Conservation (phyloP, 345 rosid species). For the Corymbia maculata region DNA sequence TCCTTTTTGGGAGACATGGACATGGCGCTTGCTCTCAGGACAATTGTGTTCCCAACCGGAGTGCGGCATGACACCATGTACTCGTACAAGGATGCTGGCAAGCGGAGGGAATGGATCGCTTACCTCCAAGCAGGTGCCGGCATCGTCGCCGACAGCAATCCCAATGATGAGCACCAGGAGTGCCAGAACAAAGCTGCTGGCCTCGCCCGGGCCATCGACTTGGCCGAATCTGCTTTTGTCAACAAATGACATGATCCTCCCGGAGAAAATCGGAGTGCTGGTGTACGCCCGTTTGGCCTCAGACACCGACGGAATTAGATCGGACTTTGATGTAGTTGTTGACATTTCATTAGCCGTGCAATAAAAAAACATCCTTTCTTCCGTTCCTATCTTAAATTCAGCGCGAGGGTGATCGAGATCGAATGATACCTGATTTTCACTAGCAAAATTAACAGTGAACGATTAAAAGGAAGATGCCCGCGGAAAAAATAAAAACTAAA, state of each 20-base stretch:
- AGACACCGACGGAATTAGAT: background rate
- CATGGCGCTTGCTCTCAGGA: constrained; percentile 72
- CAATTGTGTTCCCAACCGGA: constrained; percentile 73
- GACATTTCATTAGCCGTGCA: background rate
- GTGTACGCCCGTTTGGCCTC: background rate
- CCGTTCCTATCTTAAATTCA: background rate
- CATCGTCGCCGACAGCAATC: constrained; percentile 74
- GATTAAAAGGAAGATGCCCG: background rate
- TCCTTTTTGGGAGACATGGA: constrained; percentile 86
- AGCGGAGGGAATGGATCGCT: constrained; percentile 72
- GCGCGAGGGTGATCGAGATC: background rate
- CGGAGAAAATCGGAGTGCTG: background rate
- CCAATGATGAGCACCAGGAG: constrained; percentile 63
- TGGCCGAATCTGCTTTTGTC: constrained; percentile 71
- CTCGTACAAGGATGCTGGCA: constrained; percentile 34
- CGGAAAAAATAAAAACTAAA: background rate
- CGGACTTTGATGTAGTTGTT: background rate
- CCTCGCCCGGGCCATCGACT: constrained; percentile 80
- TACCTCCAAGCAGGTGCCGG: constrained; percentile 87
- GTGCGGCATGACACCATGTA: constrained; percentile 58
- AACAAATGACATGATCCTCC: background rate
- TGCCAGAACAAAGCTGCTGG: constrained; percentile 78
- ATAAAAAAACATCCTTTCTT: background rate
- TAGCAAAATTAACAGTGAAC: background rate
- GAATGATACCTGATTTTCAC: background rate